Percentiles rank a stretch among this genome's conserved stretches.
phyloP scores from a whole-genome alignment of 805 yeast species.

The Candida pseudofarinosa region DNA sequence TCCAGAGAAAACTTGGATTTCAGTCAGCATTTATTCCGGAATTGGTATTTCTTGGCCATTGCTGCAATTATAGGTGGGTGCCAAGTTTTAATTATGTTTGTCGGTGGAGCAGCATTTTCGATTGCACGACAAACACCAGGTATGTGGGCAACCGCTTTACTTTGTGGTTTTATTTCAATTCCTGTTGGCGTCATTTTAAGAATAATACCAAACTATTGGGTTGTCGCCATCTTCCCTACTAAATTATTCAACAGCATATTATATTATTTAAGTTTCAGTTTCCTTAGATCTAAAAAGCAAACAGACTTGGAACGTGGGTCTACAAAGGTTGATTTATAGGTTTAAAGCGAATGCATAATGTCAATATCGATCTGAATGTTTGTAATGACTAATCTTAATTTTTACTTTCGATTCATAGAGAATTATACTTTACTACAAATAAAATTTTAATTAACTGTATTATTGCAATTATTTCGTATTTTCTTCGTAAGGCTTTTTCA shows the following conservation, averaged over 20 bases:
- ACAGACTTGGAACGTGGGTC: slow-evolving; percentile 5
- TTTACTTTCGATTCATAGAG: no score
- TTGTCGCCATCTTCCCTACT: slow-evolving; percentile 61
- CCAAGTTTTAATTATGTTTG: slow-evolving; percentile 89
- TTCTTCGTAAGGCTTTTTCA: slow-evolving; percentile 21
- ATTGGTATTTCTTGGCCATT: slow-evolving; percentile 75
- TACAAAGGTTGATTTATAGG: neutral
- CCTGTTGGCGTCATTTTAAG: slow-evolving; percentile 79
- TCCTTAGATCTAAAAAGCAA: slow-evolving; percentile 23
- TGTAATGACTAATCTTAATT: no score
- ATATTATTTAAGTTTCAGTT: slow-evolving; percentile 35
- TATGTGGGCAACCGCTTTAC: slow-evolving; percentile 86
- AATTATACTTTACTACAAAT: no score
- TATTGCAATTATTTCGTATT: no score
- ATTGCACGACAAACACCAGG: slow-evolving; percentile 73
- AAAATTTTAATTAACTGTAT: no score
- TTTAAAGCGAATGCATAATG: neutral
- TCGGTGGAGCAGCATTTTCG: slow-evolving; percentile 95
- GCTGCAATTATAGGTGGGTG: slow-evolving; percentile 71
- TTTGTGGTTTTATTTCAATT: slow-evolving; percentile 75
- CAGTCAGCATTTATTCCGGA: slow-evolving; percentile 75
- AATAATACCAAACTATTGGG: slow-evolving; percentile 79
- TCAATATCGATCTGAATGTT: no score
- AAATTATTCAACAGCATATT: slow-evolving; percentile 39
- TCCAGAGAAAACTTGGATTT: slow-evolving; percentile 70